Evolutionary conservation across 2,329 filamentous ascomycete species (phyloP).

Genomic region (Lecanosticta acicola): DNA sequence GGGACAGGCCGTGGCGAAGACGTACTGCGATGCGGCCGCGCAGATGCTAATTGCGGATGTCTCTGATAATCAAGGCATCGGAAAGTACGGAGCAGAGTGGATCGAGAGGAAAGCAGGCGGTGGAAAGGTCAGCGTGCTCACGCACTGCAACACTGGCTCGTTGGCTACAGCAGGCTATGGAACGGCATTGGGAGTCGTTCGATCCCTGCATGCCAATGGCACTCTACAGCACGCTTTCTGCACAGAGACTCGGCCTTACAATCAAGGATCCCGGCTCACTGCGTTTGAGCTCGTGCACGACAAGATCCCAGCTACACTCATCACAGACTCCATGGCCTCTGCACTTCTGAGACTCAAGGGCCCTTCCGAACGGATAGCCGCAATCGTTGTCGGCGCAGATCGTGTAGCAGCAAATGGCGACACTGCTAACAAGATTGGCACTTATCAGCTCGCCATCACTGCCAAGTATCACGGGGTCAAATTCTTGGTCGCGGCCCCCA

Average conservation of each 20-base stretch:
- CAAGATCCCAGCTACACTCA: slow-evolving; percentile 79
- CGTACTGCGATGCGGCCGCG: slow-evolving; percentile 76
- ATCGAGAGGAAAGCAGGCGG: slow-evolving; percentile 57
- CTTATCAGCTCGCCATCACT: slow-evolving; percentile 85
- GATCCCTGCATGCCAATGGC: slow-evolving; percentile 63
- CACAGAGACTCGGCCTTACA: slow-evolving; percentile 95
- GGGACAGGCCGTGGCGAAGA: slow-evolving; percentile 54
- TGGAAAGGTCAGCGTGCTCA: slow-evolving; percentile 71
- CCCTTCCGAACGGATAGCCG: slow-evolving; percentile 61
- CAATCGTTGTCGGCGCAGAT: slow-evolving; percentile 91
- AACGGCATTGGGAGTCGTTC: slow-evolving; percentile 89
- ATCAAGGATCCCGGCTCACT: slow-evolving; percentile 90
- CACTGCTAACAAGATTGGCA: slow-evolving; percentile 98
- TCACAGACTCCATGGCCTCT: slow-evolving; percentile 95
- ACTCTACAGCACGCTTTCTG: slow-evolving; percentile 81
- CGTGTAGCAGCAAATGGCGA: slow-evolving; percentile 94
- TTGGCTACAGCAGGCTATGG: slow-evolving; percentile 97
- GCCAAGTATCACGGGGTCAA: slow-evolving; percentile 83
- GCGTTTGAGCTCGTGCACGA: slow-evolving; percentile 97
- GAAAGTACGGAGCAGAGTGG: slow-evolving; percentile 77
- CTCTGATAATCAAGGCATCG: slow-evolving; percentile 80
- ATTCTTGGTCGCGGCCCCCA: slow-evolving; percentile 90
- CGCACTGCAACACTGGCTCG: slow-evolving; percentile 97
- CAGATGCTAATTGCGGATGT: slow-evolving; percentile 82
- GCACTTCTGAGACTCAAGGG: slow-evolving; percentile 67